phyloP scores from a whole-genome alignment of 768 basidiomycete genomes.

The Infundibulicybe gibba region DNA sequence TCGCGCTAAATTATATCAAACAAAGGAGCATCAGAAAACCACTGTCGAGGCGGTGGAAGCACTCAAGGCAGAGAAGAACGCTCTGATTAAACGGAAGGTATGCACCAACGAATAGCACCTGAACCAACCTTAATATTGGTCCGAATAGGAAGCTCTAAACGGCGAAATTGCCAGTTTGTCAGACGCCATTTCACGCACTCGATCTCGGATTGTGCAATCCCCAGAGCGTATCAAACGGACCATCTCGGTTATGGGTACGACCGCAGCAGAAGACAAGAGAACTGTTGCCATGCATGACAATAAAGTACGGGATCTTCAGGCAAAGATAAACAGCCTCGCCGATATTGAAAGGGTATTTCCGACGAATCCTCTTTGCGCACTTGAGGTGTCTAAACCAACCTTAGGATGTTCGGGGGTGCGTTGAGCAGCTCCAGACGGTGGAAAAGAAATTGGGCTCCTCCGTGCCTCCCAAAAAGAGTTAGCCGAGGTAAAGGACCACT shows the following conservation, averaged over 20 bases:
- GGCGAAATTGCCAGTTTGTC: constrained; percentile 54
- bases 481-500: constrained; percentile 60
- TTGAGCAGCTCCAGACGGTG: constrained; percentile 74
- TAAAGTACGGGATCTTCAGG: constrained; percentile 74
- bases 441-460: constrained; percentile 65
- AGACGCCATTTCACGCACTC: constrained; percentile 60
- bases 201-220: constrained; percentile 82
- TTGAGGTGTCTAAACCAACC: neutral
- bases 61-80: constrained; percentile 69
- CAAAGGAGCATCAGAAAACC: constrained; percentile 59
- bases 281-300: constrained; percentile 60
- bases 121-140: neutral
- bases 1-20: constrained; percentile 62
- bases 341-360: constrained; percentile 67
- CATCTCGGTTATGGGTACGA: constrained; percentile 71
- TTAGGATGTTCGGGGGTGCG: constrained; percentile 68
- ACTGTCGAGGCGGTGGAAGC: constrained; percentile 64
- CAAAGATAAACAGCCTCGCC: constrained; percentile 66
- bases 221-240: constrained; percentile 86
- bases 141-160: constrained; percentile 53
- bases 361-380: neutral
- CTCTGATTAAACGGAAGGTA: constrained; percentile 62
- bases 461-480: constrained; percentile 66
- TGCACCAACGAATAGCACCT: constrained; percentile 8
- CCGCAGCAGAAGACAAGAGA: constrained; percentile 68